These are phyloP conservation scores for Phytomonas sp. DNA, from an alignment of 208 protist species.

Conservation along the genomic window DNA sequence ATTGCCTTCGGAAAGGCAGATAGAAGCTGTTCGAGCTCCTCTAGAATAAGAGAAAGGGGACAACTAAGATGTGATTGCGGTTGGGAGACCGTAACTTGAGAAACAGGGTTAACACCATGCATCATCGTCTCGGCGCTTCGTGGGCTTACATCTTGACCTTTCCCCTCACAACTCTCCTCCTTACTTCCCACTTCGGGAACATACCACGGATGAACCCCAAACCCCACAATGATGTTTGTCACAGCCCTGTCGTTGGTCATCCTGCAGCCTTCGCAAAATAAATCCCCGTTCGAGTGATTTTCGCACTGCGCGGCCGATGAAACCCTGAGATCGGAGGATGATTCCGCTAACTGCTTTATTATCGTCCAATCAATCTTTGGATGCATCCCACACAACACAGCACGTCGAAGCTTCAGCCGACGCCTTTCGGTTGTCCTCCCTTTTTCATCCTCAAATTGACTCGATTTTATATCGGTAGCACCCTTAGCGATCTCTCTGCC, in stretches of 20 bases:
- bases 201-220: slow-evolving; percentile 80
- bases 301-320: too few species aligned
- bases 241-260: not conserved
- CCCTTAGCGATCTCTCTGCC: too few species aligned
- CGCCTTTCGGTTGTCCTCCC: not conserved
- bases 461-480: too few species aligned
- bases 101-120: too few species aligned
- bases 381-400: slow-evolving; percentile 73
- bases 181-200: slow-evolving; percentile 14
- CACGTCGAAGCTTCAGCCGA: not conserved
- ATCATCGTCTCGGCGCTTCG: too few species aligned
- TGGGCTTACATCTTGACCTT: not conserved
- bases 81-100: too few species aligned
- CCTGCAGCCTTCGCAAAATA: not conserved
- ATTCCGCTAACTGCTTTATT: too few species aligned
- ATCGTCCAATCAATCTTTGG: slow-evolving; percentile 53
- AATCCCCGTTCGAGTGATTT: too few species aligned
- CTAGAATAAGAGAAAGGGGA: slow-evolving; percentile 21
- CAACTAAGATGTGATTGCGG: not conserved
- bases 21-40: slow-evolving; percentile 30
- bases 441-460: not conserved
- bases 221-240: slow-evolving; percentile 25
- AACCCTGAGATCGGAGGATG: too few species aligned
- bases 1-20: slow-evolving; percentile 33
- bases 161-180: not conserved